These are phyloP conservation scores for Mycena sanguinolenta DNA, from an alignment of 768 basidiomycete genomes.

Conservation along the genomic window DNA sequence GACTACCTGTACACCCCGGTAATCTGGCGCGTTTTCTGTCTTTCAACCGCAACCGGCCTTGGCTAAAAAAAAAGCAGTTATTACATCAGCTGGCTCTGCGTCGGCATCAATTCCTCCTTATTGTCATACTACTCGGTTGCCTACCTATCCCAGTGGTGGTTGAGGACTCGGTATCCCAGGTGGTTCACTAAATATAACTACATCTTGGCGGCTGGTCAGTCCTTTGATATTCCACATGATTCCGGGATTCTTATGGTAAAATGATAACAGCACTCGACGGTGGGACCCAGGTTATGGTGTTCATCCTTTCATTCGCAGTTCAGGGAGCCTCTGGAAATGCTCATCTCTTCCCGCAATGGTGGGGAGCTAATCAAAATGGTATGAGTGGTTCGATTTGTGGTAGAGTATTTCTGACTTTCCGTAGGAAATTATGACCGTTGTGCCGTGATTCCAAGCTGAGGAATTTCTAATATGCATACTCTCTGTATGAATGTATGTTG, in stretches of 20 bases:
- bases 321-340: slow-evolving; percentile 64
- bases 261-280: slow-evolving; percentile 47
- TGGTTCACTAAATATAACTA: slow-evolving; percentile 64
- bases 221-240: neutral
- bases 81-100: slow-evolving; percentile 63
- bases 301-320: slow-evolving; percentile 64
- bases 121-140: slow-evolving; percentile 57
- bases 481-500: neutral
- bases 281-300: slow-evolving; percentile 67
- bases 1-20: slow-evolving; percentile 65
- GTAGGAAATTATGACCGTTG: slow-evolving; percentile 56
- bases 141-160: slow-evolving; percentile 62
- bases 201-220: slow-evolving; percentile 50
- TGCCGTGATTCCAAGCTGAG: slow-evolving; percentile 32
- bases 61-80: slow-evolving; percentile 44
- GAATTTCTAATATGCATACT: neutral
- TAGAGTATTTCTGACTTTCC: neutral
- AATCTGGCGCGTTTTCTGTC: slow-evolving; percentile 48
- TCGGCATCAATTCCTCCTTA: slow-evolving; percentile 63
- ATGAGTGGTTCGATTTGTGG: slow-evolving; percentile 32
- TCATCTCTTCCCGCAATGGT: slow-evolving; percentile 68
- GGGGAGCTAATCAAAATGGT: slow-evolving; percentile 69
- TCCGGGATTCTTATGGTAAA: neutral
- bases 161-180: slow-evolving; percentile 57
- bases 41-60: neutral